phyloP scores from a whole-genome alignment of 805 yeast species.

The Kluyveromyces starmeri region DNA sequence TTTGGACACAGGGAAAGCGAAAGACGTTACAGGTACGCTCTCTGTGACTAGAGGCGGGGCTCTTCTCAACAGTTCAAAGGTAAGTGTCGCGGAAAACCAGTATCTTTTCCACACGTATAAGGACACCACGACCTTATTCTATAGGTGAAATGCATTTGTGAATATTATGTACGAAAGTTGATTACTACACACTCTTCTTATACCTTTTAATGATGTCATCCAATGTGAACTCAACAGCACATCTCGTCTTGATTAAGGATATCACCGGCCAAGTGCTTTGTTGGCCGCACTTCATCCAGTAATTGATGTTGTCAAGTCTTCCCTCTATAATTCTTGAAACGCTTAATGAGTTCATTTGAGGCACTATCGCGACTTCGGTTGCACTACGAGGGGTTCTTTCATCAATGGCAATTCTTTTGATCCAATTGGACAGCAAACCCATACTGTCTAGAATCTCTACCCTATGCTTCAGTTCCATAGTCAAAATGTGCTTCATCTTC shows the following conservation, averaged over 20 bases:
- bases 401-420: slow-evolving; percentile 75
- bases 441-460: slow-evolving; percentile 69
- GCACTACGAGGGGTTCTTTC: slow-evolving; percentile 76
- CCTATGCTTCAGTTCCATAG: slow-evolving; percentile 78
- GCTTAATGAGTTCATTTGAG: slow-evolving; percentile 65
- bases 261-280: slow-evolving; percentile 87
- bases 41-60: slow-evolving; percentile 50
- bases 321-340: slow-evolving; percentile 74
- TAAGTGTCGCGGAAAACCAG: slow-evolving; percentile 46
- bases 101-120: slow-evolving; percentile 51
- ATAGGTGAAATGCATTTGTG: slow-evolving; percentile 22
- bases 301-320: slow-evolving; percentile 68
- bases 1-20: slow-evolving; percentile 70
- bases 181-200: background rate
- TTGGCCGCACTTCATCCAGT: slow-evolving; percentile 89
- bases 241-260: slow-evolving; percentile 76
- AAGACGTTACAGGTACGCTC: slow-evolving; percentile 70
- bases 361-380: slow-evolving; percentile 84
- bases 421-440: slow-evolving; percentile 60
- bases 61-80: slow-evolving; percentile 16
- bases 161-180: background rate
- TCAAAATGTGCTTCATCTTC: slow-evolving; percentile 45
- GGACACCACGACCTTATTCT: slow-evolving; percentile 39
- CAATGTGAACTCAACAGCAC: slow-evolving; percentile 81
- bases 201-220: slow-evolving; percentile 52